Evolutionary conservation across 352 stramenopile genomes (phyloP).

Genomic region (Phytopythium ostracodes): DNA sequence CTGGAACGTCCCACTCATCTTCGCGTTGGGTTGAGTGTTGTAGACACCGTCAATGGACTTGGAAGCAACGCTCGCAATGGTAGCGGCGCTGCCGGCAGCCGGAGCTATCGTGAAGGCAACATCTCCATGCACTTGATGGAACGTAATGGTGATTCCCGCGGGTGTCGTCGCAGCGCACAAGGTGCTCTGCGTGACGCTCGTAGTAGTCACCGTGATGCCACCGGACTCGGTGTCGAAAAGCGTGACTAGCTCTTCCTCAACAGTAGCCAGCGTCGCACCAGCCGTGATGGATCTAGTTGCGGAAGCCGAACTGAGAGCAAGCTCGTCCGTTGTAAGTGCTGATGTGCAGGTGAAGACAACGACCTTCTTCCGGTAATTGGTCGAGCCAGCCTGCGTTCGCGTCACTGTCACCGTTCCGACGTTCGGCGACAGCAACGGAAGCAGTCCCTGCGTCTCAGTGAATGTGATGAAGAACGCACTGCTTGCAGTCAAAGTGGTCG

Average conservation of each 20-base stretch:
- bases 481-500: conserved; percentile 13
- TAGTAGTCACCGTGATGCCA: conserved; percentile 51
- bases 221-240: conserved; percentile 49
- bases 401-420: conserved; percentile 19
- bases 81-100: conserved; percentile 12
- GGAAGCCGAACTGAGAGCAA: conserved; percentile 30
- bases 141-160: conserved; percentile 45
- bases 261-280: conserved; percentile 21
- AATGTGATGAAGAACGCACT: conserved; percentile 55
- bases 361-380: conserved; percentile 68
- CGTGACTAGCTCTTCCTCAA: conserved; percentile 35
- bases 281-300: conserved; percentile 11
- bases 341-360: conserved; percentile 51
- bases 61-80: conserved; percentile 17
- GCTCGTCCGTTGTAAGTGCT: conserved; percentile 13
- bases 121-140: conserved; percentile 61
- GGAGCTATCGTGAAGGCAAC: conserved; percentile 27
- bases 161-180: conserved; percentile 33
- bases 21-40: conserved; percentile 28
- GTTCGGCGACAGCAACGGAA: conserved; percentile 33
- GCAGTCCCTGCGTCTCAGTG: conserved; percentile 35
- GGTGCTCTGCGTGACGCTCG: conserved; percentile 17
- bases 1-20: conserved; percentile 81
- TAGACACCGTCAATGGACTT: conserved; percentile 58
- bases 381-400: conserved; percentile 26